Evolutionary conservation across 306 rosid genomes (phyloP).

Genomic region (Glycine soja): DNA sequence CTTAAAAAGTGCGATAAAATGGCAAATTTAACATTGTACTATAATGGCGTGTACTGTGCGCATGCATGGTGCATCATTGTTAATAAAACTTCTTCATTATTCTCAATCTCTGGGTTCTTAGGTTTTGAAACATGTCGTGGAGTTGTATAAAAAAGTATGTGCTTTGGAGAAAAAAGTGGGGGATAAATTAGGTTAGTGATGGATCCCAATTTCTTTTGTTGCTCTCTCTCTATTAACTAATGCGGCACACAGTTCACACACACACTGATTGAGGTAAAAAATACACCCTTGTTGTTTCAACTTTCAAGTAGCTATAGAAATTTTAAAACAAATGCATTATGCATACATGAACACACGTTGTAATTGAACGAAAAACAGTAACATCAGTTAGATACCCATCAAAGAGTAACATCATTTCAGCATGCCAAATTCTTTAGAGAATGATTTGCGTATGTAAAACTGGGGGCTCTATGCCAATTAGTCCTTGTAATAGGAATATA

Average conservation of each 20-base stretch:
- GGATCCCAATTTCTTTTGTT: background rate
- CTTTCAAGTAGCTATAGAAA: background rate
- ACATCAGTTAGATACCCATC: slow-evolving; percentile 16
- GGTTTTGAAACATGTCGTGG: background rate
- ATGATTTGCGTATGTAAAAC: slow-evolving; percentile 33
- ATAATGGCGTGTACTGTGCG: no score
- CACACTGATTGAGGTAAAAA: background rate
- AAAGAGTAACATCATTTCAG: slow-evolving; percentile 26
- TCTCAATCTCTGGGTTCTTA: background rate
- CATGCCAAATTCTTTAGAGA: background rate
- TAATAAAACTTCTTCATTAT: background rate
- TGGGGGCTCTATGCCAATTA: slow-evolving; percentile 25
- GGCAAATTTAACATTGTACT: no score
- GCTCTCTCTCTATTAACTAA: background rate
- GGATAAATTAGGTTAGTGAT: background rate
- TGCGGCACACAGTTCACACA: background rate
- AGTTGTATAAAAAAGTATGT: background rate
- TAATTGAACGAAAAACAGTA: slow-evolving; percentile 33
- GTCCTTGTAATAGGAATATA: slow-evolving; percentile 26
- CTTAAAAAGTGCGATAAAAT: no score
- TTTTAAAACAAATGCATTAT: background rate
- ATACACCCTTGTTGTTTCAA: background rate
- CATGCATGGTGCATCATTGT: background rate
- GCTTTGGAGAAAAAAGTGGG: slow-evolving; percentile 9
- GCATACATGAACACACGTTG: slow-evolving; percentile 25